phyloP scores from a whole-genome alignment of 139 green algal species.

The Picochlorum sp. region DNA sequence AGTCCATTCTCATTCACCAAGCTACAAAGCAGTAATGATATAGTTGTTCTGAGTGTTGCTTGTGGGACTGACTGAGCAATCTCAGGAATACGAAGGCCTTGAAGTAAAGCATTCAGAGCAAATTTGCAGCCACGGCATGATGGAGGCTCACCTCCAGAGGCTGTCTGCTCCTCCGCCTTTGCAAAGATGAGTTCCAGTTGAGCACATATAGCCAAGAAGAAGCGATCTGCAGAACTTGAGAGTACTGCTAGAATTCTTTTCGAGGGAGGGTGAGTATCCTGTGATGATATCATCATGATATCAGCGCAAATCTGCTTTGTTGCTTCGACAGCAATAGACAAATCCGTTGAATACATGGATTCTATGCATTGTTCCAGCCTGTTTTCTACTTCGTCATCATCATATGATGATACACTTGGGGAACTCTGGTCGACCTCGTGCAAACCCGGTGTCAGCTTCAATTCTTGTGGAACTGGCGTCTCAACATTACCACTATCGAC shows the following conservation, averaged over 20 bases:
- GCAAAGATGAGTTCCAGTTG: constrained; percentile 26
- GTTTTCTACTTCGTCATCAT: constrained; percentile 17
- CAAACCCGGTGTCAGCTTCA: not conserved
- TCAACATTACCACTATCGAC: not conserved
- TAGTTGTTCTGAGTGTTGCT: constrained; percentile 28
- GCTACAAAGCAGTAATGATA: constrained; percentile 48
- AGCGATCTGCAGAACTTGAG: constrained; percentile 10
- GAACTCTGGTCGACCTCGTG: not conserved
- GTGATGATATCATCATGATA: constrained; percentile 9
- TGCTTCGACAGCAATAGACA: constrained; percentile 51
- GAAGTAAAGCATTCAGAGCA: constrained; percentile 86
- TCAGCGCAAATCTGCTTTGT: constrained; percentile 81
- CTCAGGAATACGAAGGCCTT: constrained; percentile 38
- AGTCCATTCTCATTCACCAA: constrained; percentile 57
- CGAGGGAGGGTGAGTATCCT: not conserved
- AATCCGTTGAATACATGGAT: constrained; percentile 7
- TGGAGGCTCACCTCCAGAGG: constrained; percentile 6
- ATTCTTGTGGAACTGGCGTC: not conserved
- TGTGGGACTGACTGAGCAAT: constrained; percentile 17
- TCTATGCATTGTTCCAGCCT: constrained; percentile 11
- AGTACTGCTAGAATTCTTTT: constrained; percentile 26
- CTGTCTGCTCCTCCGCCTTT: constrained; percentile 10
- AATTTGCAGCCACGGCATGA: constrained; percentile 73
- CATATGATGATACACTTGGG: not conserved
- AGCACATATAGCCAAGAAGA: constrained; percentile 18